phyloP scores from a whole-genome alignment of 2,329 filamentous ascomycete species.

The Ophiostoma angusticollis region DNA sequence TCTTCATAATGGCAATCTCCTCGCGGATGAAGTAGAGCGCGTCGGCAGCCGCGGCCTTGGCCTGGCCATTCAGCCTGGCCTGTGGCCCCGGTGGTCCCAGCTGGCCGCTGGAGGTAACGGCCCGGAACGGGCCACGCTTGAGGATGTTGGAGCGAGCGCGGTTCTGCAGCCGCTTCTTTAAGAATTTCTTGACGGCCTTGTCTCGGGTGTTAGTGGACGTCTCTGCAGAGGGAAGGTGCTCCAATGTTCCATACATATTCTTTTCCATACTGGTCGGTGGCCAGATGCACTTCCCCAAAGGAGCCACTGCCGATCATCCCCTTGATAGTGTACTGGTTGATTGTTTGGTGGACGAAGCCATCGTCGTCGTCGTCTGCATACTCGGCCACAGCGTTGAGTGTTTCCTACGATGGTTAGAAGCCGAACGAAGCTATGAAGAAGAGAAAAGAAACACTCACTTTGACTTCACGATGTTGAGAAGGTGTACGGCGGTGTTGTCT shows the following conservation, averaged over 20 bases:
- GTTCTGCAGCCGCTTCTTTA: slow-evolving; percentile 79
- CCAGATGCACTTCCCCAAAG: slow-evolving; percentile 85
- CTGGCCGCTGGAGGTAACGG: slow-evolving; percentile 27
- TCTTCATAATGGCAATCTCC: slow-evolving; percentile 99
- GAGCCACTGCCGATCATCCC: slow-evolving; percentile 96
- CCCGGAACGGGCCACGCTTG: slow-evolving; percentile 35
- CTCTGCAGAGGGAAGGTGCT: too few relatives aligned
- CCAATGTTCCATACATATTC: slow-evolving; percentile 97
- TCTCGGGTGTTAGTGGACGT: slow-evolving; percentile 12
- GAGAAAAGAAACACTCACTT: slow-evolving; percentile 26
- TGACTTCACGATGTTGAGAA: slow-evolving; percentile 44
- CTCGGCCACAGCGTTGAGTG: slow-evolving; percentile 75
- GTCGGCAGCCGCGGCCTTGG: slow-evolving; percentile 49
- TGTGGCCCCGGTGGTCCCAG: slow-evolving; percentile 16
- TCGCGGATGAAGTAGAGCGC: slow-evolving; percentile 81
- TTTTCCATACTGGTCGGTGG: slow-evolving; percentile 75
- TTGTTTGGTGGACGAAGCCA: slow-evolving; percentile 66
- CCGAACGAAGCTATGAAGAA: neutral
- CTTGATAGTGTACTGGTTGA: slow-evolving; percentile 91
- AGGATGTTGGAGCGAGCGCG: slow-evolving; percentile 83
- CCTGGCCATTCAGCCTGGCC: slow-evolving; percentile 21
- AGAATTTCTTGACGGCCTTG: slow-evolving; percentile 94
- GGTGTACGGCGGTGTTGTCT: slow-evolving; percentile 46
- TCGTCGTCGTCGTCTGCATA: slow-evolving; percentile 78
- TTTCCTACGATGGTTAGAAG: slow-evolving; percentile 48